A percentile compares a stretch with the other conserved stretches of the same genome.
phyloP scores from a whole-genome alignment of 1,284 basidiomycete genomes.

The Ustilago nuda region DNA sequence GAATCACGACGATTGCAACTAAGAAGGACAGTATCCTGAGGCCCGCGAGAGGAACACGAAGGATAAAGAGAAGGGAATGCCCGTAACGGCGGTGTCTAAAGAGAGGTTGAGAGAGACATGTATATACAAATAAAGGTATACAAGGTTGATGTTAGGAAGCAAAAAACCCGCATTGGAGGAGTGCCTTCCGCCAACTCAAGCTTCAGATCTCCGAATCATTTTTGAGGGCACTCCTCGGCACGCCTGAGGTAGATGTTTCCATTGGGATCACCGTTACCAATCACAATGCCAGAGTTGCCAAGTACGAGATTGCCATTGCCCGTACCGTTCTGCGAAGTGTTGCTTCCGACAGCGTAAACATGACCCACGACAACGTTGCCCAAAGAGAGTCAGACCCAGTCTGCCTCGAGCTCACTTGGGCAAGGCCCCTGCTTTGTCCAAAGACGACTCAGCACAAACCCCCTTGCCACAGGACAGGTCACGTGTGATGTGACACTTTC shows the following conservation, averaged over 20 bases:
- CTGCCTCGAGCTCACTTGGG: no score
- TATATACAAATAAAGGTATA: background rate
- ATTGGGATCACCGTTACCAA: conserved; percentile 20
- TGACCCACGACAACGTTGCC: conserved; percentile 18
- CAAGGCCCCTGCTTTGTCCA: no score
- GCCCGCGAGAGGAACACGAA: background rate
- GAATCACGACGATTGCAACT: background rate
- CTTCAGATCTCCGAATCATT: background rate
- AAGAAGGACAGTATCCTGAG: conserved; percentile 4
- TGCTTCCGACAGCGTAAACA: conserved; percentile 9
- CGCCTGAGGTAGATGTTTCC: conserved; percentile 31
- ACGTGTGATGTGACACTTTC: no score
- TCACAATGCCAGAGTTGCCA: conserved; percentile 16
- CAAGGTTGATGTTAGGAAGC: background rate
- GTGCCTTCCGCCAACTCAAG: background rate
- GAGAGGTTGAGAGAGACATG: background rate
- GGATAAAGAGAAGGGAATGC: background rate
- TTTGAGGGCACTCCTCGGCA: background rate
- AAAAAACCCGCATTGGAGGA: background rate
- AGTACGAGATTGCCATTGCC: conserved; percentile 26
- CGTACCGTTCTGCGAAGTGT: conserved; percentile 9
- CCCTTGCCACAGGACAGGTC: no score
- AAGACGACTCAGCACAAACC: no score
- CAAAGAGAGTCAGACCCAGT: no score
- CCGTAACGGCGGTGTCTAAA: background rate